phyloP scores from a whole-genome alignment of 345 rosid genomes.

The Citrus glauca region DNA sequence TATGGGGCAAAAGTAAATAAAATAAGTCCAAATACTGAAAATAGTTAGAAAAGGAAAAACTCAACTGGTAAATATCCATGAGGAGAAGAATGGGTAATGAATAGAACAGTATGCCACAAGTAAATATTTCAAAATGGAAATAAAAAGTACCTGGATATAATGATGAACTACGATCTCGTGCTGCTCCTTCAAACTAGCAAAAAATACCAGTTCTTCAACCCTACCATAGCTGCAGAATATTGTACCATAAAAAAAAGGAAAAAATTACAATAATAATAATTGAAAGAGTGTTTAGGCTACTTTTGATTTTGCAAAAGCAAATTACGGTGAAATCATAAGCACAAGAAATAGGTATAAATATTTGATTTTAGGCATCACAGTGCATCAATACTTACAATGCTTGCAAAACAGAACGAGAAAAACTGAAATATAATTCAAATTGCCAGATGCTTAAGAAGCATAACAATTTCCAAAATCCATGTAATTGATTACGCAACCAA shows the following conservation, averaged over 20 bases:
- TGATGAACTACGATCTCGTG: conserved; percentile 87
- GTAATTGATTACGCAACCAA: background rate
- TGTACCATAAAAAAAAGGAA: conserved; percentile 10
- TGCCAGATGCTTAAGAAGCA: background rate
- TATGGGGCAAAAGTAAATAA: background rate
- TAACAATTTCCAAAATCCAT: background rate
- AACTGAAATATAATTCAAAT: background rate
- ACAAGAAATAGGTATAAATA: background rate
- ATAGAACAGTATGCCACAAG: background rate
- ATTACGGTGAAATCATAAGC: background rate
- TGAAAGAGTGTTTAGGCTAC: background rate
- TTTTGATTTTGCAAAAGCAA: background rate
- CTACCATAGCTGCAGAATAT: conserved; percentile 79
- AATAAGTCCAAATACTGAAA: background rate
- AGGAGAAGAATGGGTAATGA: background rate
- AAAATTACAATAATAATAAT: background rate
- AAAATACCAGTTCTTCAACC: conserved; percentile 94
- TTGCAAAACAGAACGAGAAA: background rate
- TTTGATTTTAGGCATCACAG: background rate
- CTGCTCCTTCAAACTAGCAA: conserved; percentile 92
- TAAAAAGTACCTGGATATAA: conserved; percentile 71
- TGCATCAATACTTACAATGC: background rate
- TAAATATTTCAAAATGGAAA: conserved; percentile 2
- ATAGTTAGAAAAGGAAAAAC: background rate
- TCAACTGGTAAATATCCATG: background rate